Base-by-base conservation (phyloP, 805 yeast species). In the Geotrichum ghanense region DNA sequence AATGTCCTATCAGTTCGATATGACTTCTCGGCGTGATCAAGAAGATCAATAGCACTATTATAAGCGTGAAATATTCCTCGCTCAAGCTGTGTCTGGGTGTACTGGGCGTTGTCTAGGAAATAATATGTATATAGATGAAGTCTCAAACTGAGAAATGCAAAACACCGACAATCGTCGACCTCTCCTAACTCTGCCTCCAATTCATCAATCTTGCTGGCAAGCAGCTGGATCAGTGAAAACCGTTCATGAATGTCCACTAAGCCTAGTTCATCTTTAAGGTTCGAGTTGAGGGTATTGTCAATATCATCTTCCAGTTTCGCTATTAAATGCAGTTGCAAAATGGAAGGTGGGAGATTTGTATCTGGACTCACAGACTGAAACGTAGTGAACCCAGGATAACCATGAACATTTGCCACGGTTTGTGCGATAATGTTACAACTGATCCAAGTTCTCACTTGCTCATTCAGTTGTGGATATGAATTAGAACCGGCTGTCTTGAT, bases 361-460 rank as follows among this genome's bases (percentile, higher is more conserved):
- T 31, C 37, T 5, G 5, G 4, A 6, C 19, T 31, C 12, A 31
- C 16, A 22, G 81, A 73, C 60, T 87, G 95, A 58, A 88, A 84
- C 49, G 81, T 85, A 3, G 85, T 89, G 63, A 87, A 88, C 0
- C 95, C 87, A 0, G 97, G 98, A 58, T 83, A 89, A 17, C 98
- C 98, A 66, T 88, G 87, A 9, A 95, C 81, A 2, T 95, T 79
- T 2, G 95, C 95, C 50, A 92, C 80, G 2, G 82, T 76, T 63
- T 92, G 97, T 1, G 95, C 83, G 0, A 85, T 95, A 20, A 85
- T 75, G 59, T 92, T 92, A 58, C 96, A 87, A 9, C 86, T 76
- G n/a, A 86, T 76, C 98, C 98, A 90, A 0, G 98, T 90, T 49
- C 81, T 74, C 26, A 80, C 72, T 56, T 87, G 95, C 64, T 92